Evolutionary conservation across 1,284 basidiomycete genomes (phyloP).

Genomic region (Sporisorium exsertum): DNA sequence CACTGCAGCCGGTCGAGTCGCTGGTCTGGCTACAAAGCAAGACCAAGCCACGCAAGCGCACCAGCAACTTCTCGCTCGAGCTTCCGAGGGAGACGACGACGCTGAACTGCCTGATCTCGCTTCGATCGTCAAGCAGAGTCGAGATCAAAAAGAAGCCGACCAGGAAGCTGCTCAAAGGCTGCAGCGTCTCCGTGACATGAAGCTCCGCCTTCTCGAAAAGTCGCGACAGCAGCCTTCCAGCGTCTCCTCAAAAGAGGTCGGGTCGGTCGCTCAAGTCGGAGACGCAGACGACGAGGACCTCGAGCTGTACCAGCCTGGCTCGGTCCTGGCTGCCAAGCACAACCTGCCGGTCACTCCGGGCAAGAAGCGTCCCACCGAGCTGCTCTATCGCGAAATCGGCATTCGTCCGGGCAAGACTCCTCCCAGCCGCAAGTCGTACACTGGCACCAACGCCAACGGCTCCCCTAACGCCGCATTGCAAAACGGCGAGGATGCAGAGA

Average conservation of each 20-base stretch:
- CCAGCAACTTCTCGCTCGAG: slow-evolving; percentile 4
- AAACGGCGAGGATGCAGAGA: slow-evolving; percentile 1
- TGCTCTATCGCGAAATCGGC: slow-evolving; percentile 40
- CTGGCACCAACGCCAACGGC: slow-evolving; percentile 28
- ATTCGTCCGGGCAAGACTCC: slow-evolving; percentile 27
- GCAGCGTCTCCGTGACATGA: slow-evolving; percentile 26
- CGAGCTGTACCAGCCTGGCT: slow-evolving; percentile 25
- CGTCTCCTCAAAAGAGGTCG: not conserved
- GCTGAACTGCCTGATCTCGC: slow-evolving; percentile 36
- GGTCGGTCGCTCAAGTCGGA: not conserved
- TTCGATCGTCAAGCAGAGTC: slow-evolving; percentile 32
- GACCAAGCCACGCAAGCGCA: slow-evolving; percentile 7
- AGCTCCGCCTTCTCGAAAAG: slow-evolving; percentile 34
- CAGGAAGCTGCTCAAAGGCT: slow-evolving; percentile 17
- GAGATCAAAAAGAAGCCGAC: slow-evolving; percentile 24
- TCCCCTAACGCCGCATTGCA: slow-evolving; percentile 33
- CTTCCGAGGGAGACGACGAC: slow-evolving; percentile 28
- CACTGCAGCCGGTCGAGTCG: slow-evolving; percentile 13
- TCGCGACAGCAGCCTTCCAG: slow-evolving; percentile 14
- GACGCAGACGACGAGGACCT: slow-evolving; percentile 22
- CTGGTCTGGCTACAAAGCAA: slow-evolving; percentile 31
- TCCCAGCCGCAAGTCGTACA: slow-evolving; percentile 21
- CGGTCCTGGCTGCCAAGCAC: slow-evolving; percentile 38
- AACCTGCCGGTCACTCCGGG: slow-evolving; percentile 30
- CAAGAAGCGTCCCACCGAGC: slow-evolving; percentile 37